These are phyloP conservation scores for Cercophora sp. DNA, from an alignment of 495 filamentous ascomycete species.

Conservation along the genomic window DNA sequence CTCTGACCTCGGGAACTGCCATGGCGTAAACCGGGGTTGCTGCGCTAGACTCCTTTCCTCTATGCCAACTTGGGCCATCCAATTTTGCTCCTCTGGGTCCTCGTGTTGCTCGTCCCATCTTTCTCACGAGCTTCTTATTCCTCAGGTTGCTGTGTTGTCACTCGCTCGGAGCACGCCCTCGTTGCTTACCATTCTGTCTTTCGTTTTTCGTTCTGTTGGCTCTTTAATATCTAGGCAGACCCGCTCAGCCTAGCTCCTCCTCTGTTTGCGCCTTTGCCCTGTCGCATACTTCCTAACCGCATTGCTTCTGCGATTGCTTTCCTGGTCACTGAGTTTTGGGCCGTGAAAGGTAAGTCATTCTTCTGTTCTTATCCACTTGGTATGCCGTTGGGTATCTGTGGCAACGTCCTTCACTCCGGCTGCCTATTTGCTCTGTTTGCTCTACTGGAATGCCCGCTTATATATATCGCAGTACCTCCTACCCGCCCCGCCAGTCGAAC, in stretches of 20 bases:
- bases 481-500: background rate
- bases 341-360: no score
- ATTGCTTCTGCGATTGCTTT: no score
- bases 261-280: no score
- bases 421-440: no score
- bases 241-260: background rate
- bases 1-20: slow-evolving; percentile 20
- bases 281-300: no score
- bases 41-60: slow-evolving; percentile 14
- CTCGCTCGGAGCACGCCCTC: slow-evolving; percentile 22
- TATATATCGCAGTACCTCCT: background rate
- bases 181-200: slow-evolving; percentile 8
- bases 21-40: slow-evolving; percentile 13
- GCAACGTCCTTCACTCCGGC: no score
- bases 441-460: background rate
- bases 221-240: slow-evolving; percentile 3
- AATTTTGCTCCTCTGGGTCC: slow-evolving; percentile 4
- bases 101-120: slow-evolving; percentile 8
- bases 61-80: slow-evolving; percentile 8
- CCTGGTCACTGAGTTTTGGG: no score
- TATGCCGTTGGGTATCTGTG: no score
- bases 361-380: slow-evolving; percentile 3
- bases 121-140: slow-evolving; percentile 10
- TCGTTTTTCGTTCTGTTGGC: slow-evolving; percentile 19
- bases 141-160: slow-evolving; percentile 22